Evolutionary conservation across 2,329 filamentous ascomycete species (phyloP).

Genomic region (Phaeosphaeriaceae sp.): DNA sequence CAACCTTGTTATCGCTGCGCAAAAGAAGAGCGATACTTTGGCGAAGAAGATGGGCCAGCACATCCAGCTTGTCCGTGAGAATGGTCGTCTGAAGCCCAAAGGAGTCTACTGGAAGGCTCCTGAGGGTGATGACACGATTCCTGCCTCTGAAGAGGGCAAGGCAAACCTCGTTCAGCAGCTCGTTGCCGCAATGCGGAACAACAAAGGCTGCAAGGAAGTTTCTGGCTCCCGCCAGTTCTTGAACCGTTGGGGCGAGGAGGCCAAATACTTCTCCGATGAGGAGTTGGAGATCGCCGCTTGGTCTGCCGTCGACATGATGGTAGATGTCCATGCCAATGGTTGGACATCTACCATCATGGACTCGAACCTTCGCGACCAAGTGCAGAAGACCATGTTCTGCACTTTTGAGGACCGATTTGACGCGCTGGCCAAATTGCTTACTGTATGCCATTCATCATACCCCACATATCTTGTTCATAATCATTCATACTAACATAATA

Average conservation of each 20-base stretch:
- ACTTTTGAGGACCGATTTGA: constrained; percentile 19
- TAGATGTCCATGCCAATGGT: constrained; percentile 13
- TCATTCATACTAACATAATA: background rate
- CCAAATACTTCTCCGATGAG: constrained; percentile 5
- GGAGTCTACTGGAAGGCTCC: constrained; percentile 11
- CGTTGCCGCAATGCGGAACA: constrained; percentile 12
- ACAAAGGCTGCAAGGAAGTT: constrained; percentile 6
- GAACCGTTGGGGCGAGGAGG: constrained; percentile 12
- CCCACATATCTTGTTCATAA: background rate
- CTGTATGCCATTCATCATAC: background rate
- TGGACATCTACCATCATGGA: constrained; percentile 17
- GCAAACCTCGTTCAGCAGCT: background rate
- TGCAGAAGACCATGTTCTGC: constrained; percentile 13
- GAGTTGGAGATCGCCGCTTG: constrained; percentile 6
- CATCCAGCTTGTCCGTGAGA: background rate
- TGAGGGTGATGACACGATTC: constrained; percentile 5
- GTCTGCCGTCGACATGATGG: constrained; percentile 6
- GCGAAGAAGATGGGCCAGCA: constrained; percentile 2
- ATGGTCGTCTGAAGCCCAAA: background rate
- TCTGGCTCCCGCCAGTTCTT: background rate
- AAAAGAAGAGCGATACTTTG: background rate
- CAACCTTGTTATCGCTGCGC: background rate
- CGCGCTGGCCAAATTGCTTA: constrained; percentile 10
- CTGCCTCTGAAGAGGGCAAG: background rate
- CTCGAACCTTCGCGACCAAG: constrained; percentile 7